Percentiles rank a stretch among this genome's conserved stretches.
Conservation (phyloP, 2,329 filamentous ascomycete genomes). For the Diaporthe vexans region DNA sequence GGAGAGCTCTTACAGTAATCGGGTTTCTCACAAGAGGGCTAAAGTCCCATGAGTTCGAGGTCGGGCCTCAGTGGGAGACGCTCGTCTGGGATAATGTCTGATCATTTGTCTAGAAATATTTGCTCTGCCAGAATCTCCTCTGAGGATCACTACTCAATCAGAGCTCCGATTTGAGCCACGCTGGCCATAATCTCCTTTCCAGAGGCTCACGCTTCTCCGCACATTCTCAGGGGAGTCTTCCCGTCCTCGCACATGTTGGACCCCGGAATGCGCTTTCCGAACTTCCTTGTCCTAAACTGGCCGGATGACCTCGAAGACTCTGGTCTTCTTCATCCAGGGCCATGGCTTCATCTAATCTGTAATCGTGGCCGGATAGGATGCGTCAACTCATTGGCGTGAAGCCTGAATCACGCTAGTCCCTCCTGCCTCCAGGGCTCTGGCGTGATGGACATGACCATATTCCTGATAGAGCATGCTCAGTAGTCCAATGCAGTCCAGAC, state of each 20-base stretch:
- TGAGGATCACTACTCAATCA: too few species aligned
- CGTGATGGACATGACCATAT: background rate
- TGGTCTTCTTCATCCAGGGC: background rate
- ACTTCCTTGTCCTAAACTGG: background rate
- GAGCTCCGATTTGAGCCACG: background rate
- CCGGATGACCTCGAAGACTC: too few species aligned
- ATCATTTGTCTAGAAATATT: background rate
- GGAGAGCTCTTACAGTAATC: too few species aligned
- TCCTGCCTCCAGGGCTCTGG: background rate
- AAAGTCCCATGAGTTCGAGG: background rate
- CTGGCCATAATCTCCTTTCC: background rate
- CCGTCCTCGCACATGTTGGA: background rate
- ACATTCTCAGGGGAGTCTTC: background rate
- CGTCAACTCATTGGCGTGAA: background rate
- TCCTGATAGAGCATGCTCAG: background rate
- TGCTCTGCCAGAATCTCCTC: background rate
- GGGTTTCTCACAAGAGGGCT: too few species aligned
- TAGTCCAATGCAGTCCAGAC: background rate
- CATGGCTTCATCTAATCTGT: background rate
- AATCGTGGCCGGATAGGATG: background rate
- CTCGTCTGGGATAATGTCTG: background rate
- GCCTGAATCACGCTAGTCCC: background rate
- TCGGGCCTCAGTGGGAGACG: background rate
- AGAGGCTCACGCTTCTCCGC: background rate
- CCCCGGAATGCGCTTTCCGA: background rate